Evolutionary conservation across 2,329 filamentous ascomycete species (phyloP).

Genomic region (Aurifilum marmelostoma): DNA sequence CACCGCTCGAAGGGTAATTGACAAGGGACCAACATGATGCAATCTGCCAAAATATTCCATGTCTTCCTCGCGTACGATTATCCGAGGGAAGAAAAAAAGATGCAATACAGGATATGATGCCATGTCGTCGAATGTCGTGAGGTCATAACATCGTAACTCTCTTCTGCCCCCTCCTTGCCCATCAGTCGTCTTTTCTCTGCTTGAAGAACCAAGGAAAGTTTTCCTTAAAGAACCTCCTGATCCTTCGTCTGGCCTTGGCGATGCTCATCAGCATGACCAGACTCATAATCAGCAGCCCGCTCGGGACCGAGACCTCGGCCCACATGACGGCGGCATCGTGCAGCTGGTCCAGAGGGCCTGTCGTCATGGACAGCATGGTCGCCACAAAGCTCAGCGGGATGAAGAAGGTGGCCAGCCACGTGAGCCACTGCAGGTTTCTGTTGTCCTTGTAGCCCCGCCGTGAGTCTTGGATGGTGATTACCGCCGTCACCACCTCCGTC

Average conservation of each 20-base stretch:
- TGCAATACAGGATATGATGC: background rate
- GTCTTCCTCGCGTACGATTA: background rate
- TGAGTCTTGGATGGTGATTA: constrained; percentile 38
- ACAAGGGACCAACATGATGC: background rate
- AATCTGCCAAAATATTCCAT: background rate
- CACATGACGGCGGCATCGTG: constrained; percentile 21
- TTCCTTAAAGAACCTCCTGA: constrained; percentile 13
- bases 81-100: too few relatives aligned
- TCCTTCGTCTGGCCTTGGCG: constrained; percentile 23
- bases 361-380: constrained; percentile 38
- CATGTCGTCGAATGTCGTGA: background rate
- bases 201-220: constrained; percentile 14
- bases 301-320: constrained; percentile 23
- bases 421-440: constrained; percentile 39
- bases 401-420: constrained; percentile 40
- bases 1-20: background rate
- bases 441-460: constrained; percentile 37
- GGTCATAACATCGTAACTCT: background rate
- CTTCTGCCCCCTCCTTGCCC: background rate
- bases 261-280: constrained; percentile 23
- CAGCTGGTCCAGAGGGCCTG: constrained; percentile 20
- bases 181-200: background rate
- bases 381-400: constrained; percentile 39
- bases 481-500: constrained; percentile 38
- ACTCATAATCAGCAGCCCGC: constrained; percentile 22